These are phyloP conservation scores for Andrographis paniculata DNA, from an alignment of 305 asterid species.

Conservation along the genomic window DNA sequence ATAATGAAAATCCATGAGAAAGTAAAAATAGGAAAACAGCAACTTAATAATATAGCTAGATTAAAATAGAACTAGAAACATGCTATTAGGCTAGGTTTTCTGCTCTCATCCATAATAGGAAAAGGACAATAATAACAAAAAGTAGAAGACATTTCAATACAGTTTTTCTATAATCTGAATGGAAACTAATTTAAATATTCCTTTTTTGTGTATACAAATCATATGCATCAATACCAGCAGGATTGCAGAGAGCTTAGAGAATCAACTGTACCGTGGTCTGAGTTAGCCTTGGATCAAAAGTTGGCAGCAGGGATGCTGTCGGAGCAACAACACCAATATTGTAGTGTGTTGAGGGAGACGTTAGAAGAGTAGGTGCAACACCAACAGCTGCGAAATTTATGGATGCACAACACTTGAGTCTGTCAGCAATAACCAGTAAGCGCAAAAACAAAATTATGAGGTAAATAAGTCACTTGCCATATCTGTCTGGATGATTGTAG, in stretches of 20 bases:
- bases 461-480: conserved; percentile 34
- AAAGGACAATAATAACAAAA: too few relatives aligned
- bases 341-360: conserved; percentile 64
- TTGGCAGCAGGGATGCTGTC: conserved; percentile 58
- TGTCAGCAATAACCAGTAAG: conserved; percentile 12
- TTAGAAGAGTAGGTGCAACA: conserved; percentile 41
- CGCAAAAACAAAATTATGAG: conserved; percentile 6
- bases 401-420: conserved; percentile 22
- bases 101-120: too few relatives aligned
- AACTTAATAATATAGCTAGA: neutral
- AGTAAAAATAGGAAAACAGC: conserved; percentile 12
- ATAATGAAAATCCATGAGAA: conserved; percentile 17
- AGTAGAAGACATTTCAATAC: too few relatives aligned
- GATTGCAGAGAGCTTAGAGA: conserved; percentile 1
- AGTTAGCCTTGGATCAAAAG: conserved; percentile 59
- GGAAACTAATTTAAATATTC: too few relatives aligned
- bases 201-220: conserved; percentile 9
- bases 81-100: too few relatives aligned
- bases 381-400: conserved; percentile 45
- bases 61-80: too few relatives aligned
- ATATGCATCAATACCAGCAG: conserved; percentile 8
- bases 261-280: conserved; percentile 53
- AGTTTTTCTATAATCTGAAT: too few relatives aligned
- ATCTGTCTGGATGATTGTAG: conserved; percentile 89
- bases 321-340: conserved; percentile 58